phyloP scores from a whole-genome alignment of 441 rosid genomes.

The Jatropha podagrica region DNA sequence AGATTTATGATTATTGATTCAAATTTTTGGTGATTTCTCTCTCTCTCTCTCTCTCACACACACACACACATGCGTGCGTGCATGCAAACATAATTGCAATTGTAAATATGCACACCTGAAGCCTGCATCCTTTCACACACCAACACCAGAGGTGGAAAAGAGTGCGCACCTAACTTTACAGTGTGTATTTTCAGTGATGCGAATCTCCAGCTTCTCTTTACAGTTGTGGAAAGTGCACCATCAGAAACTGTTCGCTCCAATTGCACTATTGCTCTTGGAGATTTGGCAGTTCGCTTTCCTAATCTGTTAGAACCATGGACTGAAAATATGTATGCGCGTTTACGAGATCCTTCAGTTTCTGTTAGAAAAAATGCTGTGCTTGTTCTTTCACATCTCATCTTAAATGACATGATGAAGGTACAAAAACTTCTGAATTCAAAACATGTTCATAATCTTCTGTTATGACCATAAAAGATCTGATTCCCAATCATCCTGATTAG shows the following conservation, averaged over 20 bases:
- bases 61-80: background rate
- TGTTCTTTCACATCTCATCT: conserved; percentile 97
- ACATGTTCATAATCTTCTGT: conserved; percentile 16
- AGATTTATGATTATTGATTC: conserved; percentile 95
- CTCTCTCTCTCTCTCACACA: conserved; percentile 14
- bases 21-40: conserved; percentile 67
- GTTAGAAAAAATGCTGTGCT: conserved; percentile 98
- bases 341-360: conserved; percentile 73
- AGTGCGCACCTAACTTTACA: conserved; percentile 27
- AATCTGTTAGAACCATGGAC: conserved; percentile 98
- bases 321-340: conserved; percentile 86
- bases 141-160: background rate
- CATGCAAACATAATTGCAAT: background rate
- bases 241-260: conserved; percentile 95
- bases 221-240: conserved; percentile 91
- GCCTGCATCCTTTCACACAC: background rate
- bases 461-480: conserved; percentile 18
- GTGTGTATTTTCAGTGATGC: conserved; percentile 61
- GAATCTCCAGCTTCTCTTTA: conserved; percentile 98
- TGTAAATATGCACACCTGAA: background rate
- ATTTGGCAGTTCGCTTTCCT: conserved; percentile 97
- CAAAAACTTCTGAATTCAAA: conserved; percentile 24
- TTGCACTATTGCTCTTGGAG: conserved; percentile 96
- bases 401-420: conserved; percentile 99
- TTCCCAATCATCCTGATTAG: conserved; percentile 42